phyloP scores from a whole-genome alignment of 108 stramenopile species.

The Cylindrotheca closterium region DNA sequence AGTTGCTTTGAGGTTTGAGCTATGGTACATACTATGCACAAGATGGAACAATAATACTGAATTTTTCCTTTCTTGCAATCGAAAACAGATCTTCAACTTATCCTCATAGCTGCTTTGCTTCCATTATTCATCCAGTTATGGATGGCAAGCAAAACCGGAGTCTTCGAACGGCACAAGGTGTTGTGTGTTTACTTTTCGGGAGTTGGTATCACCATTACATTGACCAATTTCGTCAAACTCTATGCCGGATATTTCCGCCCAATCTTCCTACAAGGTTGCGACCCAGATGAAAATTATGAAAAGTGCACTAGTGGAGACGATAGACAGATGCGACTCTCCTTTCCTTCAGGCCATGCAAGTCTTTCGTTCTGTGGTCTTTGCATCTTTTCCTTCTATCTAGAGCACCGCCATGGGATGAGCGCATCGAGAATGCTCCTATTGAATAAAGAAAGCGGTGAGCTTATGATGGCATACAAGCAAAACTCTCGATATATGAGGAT shows the following conservation, averaged over 20 bases:
- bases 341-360: slow-evolving; percentile 57
- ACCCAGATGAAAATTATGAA: slow-evolving; percentile 36
- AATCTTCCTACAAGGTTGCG: slow-evolving; percentile 49
- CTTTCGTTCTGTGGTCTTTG: slow-evolving; percentile 44
- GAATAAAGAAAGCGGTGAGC: background rate
- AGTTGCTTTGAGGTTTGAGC: too few species aligned
- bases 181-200: slow-evolving; percentile 39
- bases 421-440: background rate
- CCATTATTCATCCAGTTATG: slow-evolving; percentile 1
- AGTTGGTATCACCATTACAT: slow-evolving; percentile 26
- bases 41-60: background rate
- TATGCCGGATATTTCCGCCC: slow-evolving; percentile 63
- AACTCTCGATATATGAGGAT: slow-evolving; percentile 4
- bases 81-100: background rate
- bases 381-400: slow-evolving; percentile 41
- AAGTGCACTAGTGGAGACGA: slow-evolving; percentile 27
- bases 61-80: background rate
- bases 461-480: background rate
- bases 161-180: slow-evolving; percentile 31
- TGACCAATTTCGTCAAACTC: slow-evolving; percentile 41
- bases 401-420: slow-evolving; percentile 26
- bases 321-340: slow-evolving; percentile 36
- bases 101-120: background rate
- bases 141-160: background rate
- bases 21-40: too few species aligned